Percentiles rank a stretch among this genome's conserved stretches.
phyloP scores from a whole-genome alignment of 2,329 filamentous ascomycete species.

The Scedosporium apiospermum region DNA sequence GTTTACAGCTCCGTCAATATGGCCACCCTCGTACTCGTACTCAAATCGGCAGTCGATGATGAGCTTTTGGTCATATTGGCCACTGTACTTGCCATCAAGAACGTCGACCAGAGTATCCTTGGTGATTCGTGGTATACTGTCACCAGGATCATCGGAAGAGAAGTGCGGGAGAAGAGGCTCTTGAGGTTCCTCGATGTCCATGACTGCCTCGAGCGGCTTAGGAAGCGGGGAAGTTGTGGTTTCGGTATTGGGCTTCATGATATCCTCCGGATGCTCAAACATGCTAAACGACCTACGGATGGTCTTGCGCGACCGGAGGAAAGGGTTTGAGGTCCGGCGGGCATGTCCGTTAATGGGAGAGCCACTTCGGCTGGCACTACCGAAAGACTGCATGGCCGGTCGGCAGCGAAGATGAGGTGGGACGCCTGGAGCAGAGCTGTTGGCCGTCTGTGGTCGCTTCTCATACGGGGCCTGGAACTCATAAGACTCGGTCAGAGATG shows the following conservation, averaged over 20 bases:
- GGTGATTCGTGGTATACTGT: slow-evolving; percentile 81
- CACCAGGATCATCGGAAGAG: slow-evolving; percentile 66
- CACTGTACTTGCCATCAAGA: slow-evolving; percentile 72
- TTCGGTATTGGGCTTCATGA: slow-evolving; percentile 67
- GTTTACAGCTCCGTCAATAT: slow-evolving; percentile 89
- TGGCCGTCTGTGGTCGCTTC: slow-evolving; percentile 49
- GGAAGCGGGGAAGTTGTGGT: slow-evolving; percentile 23
- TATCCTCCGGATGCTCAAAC: slow-evolving; percentile 86
- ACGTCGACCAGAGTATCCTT: slow-evolving; percentile 76
- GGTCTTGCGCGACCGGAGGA: slow-evolving; percentile 72
- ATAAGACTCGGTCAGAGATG: slow-evolving; percentile 70
- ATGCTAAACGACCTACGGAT: slow-evolving; percentile 92
- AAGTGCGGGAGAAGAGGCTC: slow-evolving; percentile 76
- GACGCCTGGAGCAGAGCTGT: slow-evolving; percentile 45
- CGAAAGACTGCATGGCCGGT: slow-evolving; percentile 53
- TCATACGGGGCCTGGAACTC: slow-evolving; percentile 62
- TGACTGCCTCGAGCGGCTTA: slow-evolving; percentile 56
- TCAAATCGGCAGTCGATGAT: slow-evolving; percentile 97
- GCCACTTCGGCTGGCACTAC: slow-evolving; percentile 36
- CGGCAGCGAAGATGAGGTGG: slow-evolving; percentile 54
- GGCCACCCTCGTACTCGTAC: slow-evolving; percentile 95
- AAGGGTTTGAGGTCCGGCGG: slow-evolving; percentile 63
- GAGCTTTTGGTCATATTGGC: slow-evolving; percentile 69
- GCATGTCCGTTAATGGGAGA: slow-evolving; percentile 65
- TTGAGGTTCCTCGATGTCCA: slow-evolving; percentile 69